These are phyloP conservation scores for Zizania palustris DNA, from an alignment of 202 grass and related monocot genomes.

Conservation along the genomic window DNA sequence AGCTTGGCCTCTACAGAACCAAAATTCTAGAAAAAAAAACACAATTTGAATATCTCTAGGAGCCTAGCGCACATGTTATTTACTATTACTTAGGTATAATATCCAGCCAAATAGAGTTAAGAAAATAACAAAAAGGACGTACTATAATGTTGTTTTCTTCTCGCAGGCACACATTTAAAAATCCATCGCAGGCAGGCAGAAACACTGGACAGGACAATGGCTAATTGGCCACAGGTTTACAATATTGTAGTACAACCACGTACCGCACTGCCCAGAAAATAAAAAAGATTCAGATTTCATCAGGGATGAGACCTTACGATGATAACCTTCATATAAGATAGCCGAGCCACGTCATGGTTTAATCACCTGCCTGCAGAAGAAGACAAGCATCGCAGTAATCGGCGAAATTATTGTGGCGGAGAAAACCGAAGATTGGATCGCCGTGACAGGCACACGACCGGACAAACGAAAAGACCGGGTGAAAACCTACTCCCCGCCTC, in stretches of 20 bases:
- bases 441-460: constrained; percentile 7
- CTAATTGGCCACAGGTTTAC: not conserved
- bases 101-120: too few relatives aligned
- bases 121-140: not conserved
- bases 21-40: too few relatives aligned
- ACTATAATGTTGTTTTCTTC: not conserved
- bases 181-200: not conserved
- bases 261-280: not conserved
- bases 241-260: not conserved
- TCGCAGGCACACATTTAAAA: not conserved
- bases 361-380: constrained; percentile 28
- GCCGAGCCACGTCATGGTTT: constrained; percentile 11
- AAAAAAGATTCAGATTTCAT: not conserved
- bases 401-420: not conserved
- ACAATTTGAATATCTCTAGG: too few relatives aligned
- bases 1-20: too few relatives aligned
- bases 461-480: not conserved
- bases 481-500: not conserved
- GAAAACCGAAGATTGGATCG: constrained; percentile 31
- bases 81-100: too few relatives aligned
- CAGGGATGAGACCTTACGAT: not conserved
- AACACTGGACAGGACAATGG: not conserved
- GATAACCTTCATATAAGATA: not conserved
- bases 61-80: too few relatives aligned
- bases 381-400: constrained; percentile 27